Conservation (phyloP, 495 filamentous ascomycete genomes). For the Umbilicaria muhlenbergii region DNA sequence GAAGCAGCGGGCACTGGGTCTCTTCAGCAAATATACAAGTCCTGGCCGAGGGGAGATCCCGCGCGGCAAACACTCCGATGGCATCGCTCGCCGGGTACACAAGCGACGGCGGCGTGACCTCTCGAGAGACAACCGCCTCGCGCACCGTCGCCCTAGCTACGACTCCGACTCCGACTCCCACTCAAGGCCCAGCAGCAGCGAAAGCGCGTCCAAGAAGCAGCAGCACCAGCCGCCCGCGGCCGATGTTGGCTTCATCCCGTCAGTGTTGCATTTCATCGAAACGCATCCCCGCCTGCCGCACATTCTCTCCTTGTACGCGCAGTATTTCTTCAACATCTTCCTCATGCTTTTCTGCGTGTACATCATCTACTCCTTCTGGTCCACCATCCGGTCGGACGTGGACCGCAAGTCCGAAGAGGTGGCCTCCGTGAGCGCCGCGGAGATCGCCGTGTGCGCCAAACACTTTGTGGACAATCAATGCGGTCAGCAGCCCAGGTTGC, state of each 20-base stretch:
- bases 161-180: constrained; percentile 41
- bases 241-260: constrained; percentile 12
- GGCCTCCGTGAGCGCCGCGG: constrained; percentile 44
- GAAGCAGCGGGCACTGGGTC: constrained; percentile 27
- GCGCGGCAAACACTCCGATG: constrained; percentile 34
- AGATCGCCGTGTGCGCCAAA: constrained; percentile 55
- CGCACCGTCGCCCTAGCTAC: constrained; percentile 32
- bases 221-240: background rate
- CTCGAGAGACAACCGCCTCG: constrained; percentile 26
- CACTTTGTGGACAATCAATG: constrained; percentile 65
- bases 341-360: constrained; percentile 52
- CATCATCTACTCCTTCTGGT: constrained; percentile 51
- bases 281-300: constrained; percentile 73
- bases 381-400: constrained; percentile 62
- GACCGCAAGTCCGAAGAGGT: constrained; percentile 48
- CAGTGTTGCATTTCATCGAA: constrained; percentile 39
- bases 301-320: constrained; percentile 72
- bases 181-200: constrained; percentile 11
- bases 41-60: constrained; percentile 44
- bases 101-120: constrained; percentile 35
- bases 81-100: constrained; percentile 31
- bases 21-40: constrained; percentile 31
- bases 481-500: constrained; percentile 40
- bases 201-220: constrained; percentile 13
- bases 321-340: constrained; percentile 63